Base-by-base conservation (phyloP, 139 green algal genomes). In the Closterium sp. region DNA sequence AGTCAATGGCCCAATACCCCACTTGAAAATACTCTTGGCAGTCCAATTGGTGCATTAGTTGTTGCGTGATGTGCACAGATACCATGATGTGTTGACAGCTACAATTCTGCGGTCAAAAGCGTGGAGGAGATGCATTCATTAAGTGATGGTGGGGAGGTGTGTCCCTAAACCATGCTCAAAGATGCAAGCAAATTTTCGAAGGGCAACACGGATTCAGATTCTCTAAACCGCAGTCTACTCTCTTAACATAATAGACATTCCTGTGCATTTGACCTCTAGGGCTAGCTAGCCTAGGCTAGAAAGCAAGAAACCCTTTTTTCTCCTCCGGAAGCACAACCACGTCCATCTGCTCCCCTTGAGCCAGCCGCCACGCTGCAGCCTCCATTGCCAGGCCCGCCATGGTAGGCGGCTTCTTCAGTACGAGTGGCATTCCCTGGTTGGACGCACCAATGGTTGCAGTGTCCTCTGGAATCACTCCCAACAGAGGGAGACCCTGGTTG, bases 371-470 rank as follows among this genome's bases (percentile, higher is more conserved):
- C 38, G 97, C 96, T 36, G 96, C 96, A 91, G 97, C 97, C 92
- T 98, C 97, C 94, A 97, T 97, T 2, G 97, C 97, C 92, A 98
- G 97, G 38, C 97, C 97, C 21, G 95, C 96, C 64, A 98, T 92
- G 23, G 95, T 97, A 87, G 98, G 95, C 95, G 98, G 97, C 94
- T 98, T 98, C 92, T 97, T 96, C 91, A 98, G 95, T 91, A 98
- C 96, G 34, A 98, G 93, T 33, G 97, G 97, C 95, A 98, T 97
- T 34, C 97, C 97, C 76, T 96, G 94, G 95, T 98, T 98, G 81
- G 97, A 98, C 23, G 95, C 96, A 87, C 98, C 95, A 89, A 98
- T 98, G 28, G 98, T 96, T 91, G 97, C 94, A 31, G 94, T 95
- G 92, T 98, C 96, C 93, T 98, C 96, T 3, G 96, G 96, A 91